Conservation (phyloP, 352 stramenopile genomes). For the Thraustochytrium striatum region DNA sequence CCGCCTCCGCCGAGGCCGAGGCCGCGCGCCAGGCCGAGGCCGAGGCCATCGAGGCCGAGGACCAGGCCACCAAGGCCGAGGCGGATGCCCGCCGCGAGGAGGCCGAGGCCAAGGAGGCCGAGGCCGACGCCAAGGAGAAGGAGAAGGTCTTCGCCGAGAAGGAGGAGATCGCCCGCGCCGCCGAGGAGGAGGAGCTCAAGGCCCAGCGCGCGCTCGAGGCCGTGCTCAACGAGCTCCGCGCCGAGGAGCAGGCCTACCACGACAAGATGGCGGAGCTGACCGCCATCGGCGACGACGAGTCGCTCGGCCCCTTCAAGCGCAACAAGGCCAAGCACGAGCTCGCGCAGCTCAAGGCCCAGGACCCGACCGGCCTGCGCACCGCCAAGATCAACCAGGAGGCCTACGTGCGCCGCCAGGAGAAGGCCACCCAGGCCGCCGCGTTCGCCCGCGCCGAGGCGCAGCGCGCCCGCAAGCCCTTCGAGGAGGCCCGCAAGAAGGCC, state of each 20-base stretch:
- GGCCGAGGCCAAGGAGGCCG: slow-evolving; percentile 43
- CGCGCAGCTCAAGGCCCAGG: slow-evolving; percentile 54
- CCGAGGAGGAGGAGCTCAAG: slow-evolving; percentile 35
- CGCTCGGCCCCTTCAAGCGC: slow-evolving; percentile 55
- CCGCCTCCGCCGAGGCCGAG: slow-evolving; percentile 26
- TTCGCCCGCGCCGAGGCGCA: slow-evolving; percentile 15
- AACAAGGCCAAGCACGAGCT: slow-evolving; percentile 59
- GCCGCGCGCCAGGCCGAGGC: slow-evolving; percentile 36
- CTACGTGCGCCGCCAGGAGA: slow-evolving; percentile 50
- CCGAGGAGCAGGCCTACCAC: slow-evolving; percentile 53
- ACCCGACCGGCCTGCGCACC: slow-evolving; percentile 53
- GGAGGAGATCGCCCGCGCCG: not conserved
- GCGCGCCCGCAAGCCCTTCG: slow-evolving; percentile 32
- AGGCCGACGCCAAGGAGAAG: slow-evolving; percentile 20
- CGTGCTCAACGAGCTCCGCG: slow-evolving; percentile 49
- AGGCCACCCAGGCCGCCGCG: slow-evolving; percentile 29
- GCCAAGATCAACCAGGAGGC: slow-evolving; percentile 58
- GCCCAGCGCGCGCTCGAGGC: slow-evolving; percentile 48
- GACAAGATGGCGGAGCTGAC: slow-evolving; percentile 52
- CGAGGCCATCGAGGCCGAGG: slow-evolving; percentile 20
- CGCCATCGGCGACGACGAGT: slow-evolving; percentile 50
- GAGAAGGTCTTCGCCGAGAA: slow-evolving; percentile 34
- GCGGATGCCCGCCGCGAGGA: slow-evolving; percentile 38
- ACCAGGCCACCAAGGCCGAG: slow-evolving; percentile 38
- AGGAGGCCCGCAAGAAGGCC: slow-evolving; percentile 42